Base-by-base conservation (phyloP, 179 eudicot genomes). In the Camellia oleifera region DNA sequence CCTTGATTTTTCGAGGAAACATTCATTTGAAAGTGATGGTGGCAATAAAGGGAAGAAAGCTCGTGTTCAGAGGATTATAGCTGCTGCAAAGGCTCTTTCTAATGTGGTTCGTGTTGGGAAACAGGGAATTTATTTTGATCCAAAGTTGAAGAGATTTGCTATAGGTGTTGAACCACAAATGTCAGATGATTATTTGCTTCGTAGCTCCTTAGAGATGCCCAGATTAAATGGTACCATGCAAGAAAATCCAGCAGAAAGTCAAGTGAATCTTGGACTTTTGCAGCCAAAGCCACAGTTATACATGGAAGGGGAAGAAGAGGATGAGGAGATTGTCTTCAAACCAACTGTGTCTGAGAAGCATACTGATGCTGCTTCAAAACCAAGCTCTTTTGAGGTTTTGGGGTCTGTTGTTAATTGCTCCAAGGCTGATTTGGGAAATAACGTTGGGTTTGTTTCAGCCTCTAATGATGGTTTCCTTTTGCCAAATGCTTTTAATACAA, bases 241-340 rank as follows among this genome's bases (percentile, higher is more conserved):
- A 75, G 92, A 82, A 57, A 45, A 66, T 58, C 76, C 81, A 52
- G 68, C 56, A 72, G 82, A 66, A 20, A 81, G 68, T 58, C 84
- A 79, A 64, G 44, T 75, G 69, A 77, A 72, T 69, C 69, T 65
- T 45, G 80, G 75, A 65, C 73, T 58, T 69, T 61, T 72, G 46
- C 82, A 83, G 72, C 81, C 89, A 42, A 77, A 73, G 76, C 66
- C 45, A 26, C 87, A 75, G 68, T 52, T 79, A 53, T 85, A 72
- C 65, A 64, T 82, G 40, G 98, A 94, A 76, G 90, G 81, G 18
- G 99, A 92, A 80, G 99, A 96, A 78, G 99, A 94, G 56, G 83
- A 81, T 57, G 99, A 97, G 88, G 99, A 85, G 76, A 97, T 97
- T 89, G 93, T 97, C 67, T 96, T 97, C 79, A 91, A 90, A 90